A percentile compares a stretch with the other conserved stretches of the same genome.
phyloP scores from a whole-genome alignment of 2,329 filamentous ascomycete species.

The Penicillium oxalicum region DNA sequence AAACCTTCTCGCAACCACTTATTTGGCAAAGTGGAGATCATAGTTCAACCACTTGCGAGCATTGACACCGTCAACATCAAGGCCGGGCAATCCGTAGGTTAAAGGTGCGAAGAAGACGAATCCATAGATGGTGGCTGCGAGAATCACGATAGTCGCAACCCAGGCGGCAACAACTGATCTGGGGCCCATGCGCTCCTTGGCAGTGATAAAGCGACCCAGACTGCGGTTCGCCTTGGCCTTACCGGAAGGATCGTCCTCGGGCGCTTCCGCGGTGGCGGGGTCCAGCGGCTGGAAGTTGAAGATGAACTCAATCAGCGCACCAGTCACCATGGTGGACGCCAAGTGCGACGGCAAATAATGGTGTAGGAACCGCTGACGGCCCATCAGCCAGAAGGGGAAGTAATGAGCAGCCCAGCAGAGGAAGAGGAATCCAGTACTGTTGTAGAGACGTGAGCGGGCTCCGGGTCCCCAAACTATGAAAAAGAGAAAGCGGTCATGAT shows the following conservation, averaged over 20 bases:
- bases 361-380: slow-evolving; percentile 93
- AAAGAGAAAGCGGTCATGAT: slow-evolving; percentile 10
- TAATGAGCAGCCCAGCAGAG: slow-evolving; percentile 96
- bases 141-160: slow-evolving; percentile 67
- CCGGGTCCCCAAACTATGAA: slow-evolving; percentile 50
- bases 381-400: slow-evolving; percentile 96
- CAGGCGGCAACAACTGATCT: slow-evolving; percentile 74
- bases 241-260: slow-evolving; percentile 33
- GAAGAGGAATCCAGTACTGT: slow-evolving; percentile 99
- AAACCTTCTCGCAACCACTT: slow-evolving; percentile 27
- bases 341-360: slow-evolving; percentile 95
- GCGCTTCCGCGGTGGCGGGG: slow-evolving; percentile 44
- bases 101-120: slow-evolving; percentile 94
- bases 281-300: slow-evolving; percentile 75
- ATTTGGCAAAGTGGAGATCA: slow-evolving; percentile 98
- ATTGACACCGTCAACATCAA: slow-evolving; percentile 70
- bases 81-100: slow-evolving; percentile 89
- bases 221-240: slow-evolving; percentile 37
- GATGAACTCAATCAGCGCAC: slow-evolving; percentile 88
- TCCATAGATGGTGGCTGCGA: slow-evolving; percentile 62
- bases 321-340: slow-evolving; percentile 82
- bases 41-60: slow-evolving; percentile 94
- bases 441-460: slow-evolving; percentile 89
- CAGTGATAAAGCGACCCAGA: slow-evolving; percentile 59
- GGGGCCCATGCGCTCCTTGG: slow-evolving; percentile 70